These are phyloP conservation scores for Phytophthora foliorum DNA, from an alignment of 352 stramenopile genomes.

Conservation along the genomic window DNA sequence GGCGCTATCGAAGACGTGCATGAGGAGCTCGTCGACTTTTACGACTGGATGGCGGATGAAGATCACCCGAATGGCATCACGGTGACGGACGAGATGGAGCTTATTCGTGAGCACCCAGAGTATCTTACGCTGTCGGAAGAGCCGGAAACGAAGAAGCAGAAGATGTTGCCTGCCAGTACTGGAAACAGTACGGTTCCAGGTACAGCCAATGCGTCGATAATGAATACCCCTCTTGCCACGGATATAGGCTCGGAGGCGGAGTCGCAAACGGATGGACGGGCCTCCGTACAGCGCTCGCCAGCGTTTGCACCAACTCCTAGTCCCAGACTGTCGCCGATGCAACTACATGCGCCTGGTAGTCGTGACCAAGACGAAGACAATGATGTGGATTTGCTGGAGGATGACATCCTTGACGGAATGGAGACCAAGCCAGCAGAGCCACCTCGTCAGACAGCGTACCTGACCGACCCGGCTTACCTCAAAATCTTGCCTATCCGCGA, in stretches of 20 bases:
- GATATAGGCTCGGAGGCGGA: conserved; percentile 75
- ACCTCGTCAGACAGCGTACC: conserved; percentile 49
- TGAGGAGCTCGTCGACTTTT: conserved; percentile 89
- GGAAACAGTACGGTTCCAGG: conserved; percentile 37
- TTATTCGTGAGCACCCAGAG: conserved; percentile 85
- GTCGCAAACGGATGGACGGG: conserved; percentile 59
- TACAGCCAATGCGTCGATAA: conserved; percentile 51
- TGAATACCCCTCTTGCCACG: conserved; percentile 78
- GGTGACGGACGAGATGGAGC: conserved; percentile 84
- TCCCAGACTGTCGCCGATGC: conserved; percentile 56
- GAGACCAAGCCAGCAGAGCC: conserved; percentile 63
- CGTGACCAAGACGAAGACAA: conserved; percentile 68
- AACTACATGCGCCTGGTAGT: conserved; percentile 19
- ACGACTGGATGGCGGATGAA: conserved; percentile 88
- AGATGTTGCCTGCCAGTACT: conserved; percentile 30
- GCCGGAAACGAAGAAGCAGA: conserved; percentile 54
- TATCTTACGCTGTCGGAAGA: conserved; percentile 75
- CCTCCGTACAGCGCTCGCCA: conserved; percentile 76
- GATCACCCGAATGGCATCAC: conserved; percentile 75
- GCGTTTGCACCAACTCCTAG: conserved; percentile 67
- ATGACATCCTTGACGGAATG: conserved; percentile 81
- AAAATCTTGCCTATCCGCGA: conserved; percentile 71
- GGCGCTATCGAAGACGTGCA: conserved; percentile 84
- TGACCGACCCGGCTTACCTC: conserved; percentile 74
- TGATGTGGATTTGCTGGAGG: conserved; percentile 80